Base-by-base conservation (phyloP, 73 alveolate genomes). In the Blepharisma stoltei region DNA sequence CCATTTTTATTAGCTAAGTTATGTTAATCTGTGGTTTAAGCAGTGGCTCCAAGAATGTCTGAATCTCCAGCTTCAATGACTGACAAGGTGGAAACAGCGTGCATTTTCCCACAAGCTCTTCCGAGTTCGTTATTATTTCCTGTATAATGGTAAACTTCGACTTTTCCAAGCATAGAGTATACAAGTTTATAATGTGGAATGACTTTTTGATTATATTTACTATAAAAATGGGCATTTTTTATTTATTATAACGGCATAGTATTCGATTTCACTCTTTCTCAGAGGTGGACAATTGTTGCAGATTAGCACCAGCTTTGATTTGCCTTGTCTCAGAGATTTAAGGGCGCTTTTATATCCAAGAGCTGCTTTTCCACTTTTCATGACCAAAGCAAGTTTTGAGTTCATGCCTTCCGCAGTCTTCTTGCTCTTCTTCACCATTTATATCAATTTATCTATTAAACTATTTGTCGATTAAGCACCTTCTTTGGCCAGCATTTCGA, bases 101-200 rank as follows among this genome's bases (percentile, higher is more conserved):
- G 95, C 71, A 89, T 84, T 89, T 93, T 95, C 76, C 98, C 98
- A 80, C 98, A 93, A 77, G 98, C 99, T 75, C 97, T 89, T 25
- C 97, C 97, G 81, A 91, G 89, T 76, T 91, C 97, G 78, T 88
- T 90, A 88, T 91, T 91, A 88, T 90, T 85, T 85, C 97, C 97
- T 53, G 80, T 87, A 89, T 86, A 91, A 86, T 93, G 97, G 88
- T 93, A 96, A 46, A 84, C 79, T 71, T 78, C 71, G 76, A 81
- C 75, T 55, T 82, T 41, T 32, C 98, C 90, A 86, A 95, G 93
- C 93, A 92, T 86, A 44, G 97, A 95, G 92, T 95, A n/a, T n/a
- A n/a, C n/a, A n/a, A n/a, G n/a, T n/a, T n/a, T n/a, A n/a, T n/a
- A n/a, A n/a, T n/a, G n/a, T n/a, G n/a, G n/a, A n/a, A n/a, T n/a